Evolutionary conservation across 345 rosid genomes (phyloP).

Genomic region (Gossypium anomalum): DNA sequence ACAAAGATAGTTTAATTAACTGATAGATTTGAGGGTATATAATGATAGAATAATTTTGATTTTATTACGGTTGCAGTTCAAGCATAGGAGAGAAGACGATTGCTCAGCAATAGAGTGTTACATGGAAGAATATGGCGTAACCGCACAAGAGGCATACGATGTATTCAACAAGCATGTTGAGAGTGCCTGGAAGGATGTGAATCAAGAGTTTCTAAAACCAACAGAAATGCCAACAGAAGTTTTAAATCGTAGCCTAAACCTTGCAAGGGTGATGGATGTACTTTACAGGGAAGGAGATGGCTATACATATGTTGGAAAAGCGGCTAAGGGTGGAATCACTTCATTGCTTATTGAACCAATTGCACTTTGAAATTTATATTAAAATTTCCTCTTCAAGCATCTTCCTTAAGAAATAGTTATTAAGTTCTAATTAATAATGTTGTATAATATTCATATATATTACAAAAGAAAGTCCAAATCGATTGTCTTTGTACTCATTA

Average conservation of each 20-base stretch:
- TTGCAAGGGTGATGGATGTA: neutral
- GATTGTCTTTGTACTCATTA: neutral
- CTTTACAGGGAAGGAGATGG: neutral
- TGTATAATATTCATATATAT: too few species aligned
- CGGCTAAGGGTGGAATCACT: neutral
- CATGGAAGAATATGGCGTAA: neutral
- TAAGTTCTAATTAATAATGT: neutral
- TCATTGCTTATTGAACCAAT: neutral
- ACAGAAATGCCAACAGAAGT: neutral
- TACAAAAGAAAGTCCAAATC: neutral
- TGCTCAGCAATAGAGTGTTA: neutral
- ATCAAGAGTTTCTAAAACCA: neutral
- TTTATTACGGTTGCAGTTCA: neutral
- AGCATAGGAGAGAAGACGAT: neutral
- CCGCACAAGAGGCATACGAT: neutral
- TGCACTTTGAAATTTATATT: neutral
- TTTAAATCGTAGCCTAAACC: neutral
- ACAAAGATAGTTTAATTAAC: too few species aligned
- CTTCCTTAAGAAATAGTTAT: neutral
- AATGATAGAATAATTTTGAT: neutral
- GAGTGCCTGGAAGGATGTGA: neutral
- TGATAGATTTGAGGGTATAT: neutral
- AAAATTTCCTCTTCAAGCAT: neutral
- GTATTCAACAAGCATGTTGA: neutral
- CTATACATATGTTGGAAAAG: neutral